These are phyloP conservation scores for Termitomyces sp. DNA, from an alignment of 768 basidiomycete genomes.

Conservation along the genomic window DNA sequence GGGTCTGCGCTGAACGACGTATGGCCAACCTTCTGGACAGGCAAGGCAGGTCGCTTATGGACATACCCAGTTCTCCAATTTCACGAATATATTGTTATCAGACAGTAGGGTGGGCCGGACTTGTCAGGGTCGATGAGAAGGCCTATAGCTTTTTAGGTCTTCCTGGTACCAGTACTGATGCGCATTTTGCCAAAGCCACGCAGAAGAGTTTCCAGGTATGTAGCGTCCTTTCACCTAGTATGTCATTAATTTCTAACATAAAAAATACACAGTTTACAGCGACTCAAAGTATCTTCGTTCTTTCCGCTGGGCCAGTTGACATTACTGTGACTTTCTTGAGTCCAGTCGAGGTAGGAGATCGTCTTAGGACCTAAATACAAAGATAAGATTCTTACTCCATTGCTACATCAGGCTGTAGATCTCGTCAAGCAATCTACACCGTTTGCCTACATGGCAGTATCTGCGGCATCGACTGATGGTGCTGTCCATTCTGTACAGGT, in stretches of 20 bases:
- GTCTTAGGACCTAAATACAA: not conserved
- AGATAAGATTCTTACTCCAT: not conserved
- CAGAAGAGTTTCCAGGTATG: slow-evolving; percentile 55
- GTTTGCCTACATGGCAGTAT: slow-evolving; percentile 55
- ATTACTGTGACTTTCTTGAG: slow-evolving; percentile 60
- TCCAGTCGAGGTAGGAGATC: slow-evolving; percentile 53
- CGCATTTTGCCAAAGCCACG: slow-evolving; percentile 43
- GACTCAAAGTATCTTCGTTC: no score
- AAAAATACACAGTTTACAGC: no score
- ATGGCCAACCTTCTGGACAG: slow-evolving; percentile 70
- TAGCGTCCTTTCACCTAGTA: not conserved
- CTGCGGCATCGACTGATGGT: slow-evolving; percentile 45
- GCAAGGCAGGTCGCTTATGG: slow-evolving; percentile 31
- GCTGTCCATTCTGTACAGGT: slow-evolving; percentile 45
- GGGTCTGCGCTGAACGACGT: slow-evolving; percentile 42
- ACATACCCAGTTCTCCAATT: not conserved
- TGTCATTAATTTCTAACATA: not conserved
- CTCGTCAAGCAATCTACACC: no score
- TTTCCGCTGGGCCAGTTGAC: no score
- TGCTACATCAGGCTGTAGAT: slow-evolving; percentile 39
- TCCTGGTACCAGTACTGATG: slow-evolving; percentile 39
- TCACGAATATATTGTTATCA: slow-evolving; percentile 23
- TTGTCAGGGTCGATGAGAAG: slow-evolving; percentile 53
- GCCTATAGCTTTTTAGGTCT: slow-evolving; percentile 56
- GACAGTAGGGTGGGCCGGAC: slow-evolving; percentile 64